Base-by-base conservation (phyloP, 805 yeast species). In the Starmerella apis region DNA sequence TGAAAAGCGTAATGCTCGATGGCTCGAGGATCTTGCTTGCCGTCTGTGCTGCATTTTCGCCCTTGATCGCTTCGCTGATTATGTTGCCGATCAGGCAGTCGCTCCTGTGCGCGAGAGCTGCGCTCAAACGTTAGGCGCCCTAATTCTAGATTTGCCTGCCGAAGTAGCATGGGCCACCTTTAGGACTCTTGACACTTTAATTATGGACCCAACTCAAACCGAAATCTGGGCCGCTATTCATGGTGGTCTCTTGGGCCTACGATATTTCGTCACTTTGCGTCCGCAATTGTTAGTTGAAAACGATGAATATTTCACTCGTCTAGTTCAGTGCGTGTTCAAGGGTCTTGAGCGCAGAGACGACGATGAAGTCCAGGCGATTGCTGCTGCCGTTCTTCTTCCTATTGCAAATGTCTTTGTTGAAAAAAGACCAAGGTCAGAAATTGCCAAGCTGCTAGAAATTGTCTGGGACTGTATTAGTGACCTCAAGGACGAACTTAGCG, bases 21-120 rank as follows among this genome's bases (percentile, higher is more conserved):
- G 88, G 48, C 70, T 92, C 31, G 95, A 92, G 64, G 97, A 92
- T 66, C 71, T 90, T 50, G 82, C 94, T 3, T 86, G 92, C 18
- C 74, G 96, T 54, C 63, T 92, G 42, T 73, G 94, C 61, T 83
- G 94, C 5, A 71, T 92, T 11, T 86, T 92, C 65, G 90, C 96
- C 2, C 70, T 92, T 47, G 99, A 92, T 67, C 70, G 97, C 59
- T 92, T 92, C 67, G 97, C 96, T 43, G 99, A 92, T 69, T 92
- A 85, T 65, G 95, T 92, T 28, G 82, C 94, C 38, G 99, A 92
- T 63, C 94, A 95, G 6, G 99, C 92, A 13, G 94, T 92, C 33
- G 97, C 97, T 0, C 99, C 99, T 1, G 97, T 92, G 4, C 72
- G 98, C 62, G 99, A 94, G 67, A 86, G 95, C 31, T 86, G 90